Percentiles rank a stretch among this genome's conserved stretches.
Conservation (phyloP, 306 rosid species). For the Dalbergia cochinchinensis region DNA sequence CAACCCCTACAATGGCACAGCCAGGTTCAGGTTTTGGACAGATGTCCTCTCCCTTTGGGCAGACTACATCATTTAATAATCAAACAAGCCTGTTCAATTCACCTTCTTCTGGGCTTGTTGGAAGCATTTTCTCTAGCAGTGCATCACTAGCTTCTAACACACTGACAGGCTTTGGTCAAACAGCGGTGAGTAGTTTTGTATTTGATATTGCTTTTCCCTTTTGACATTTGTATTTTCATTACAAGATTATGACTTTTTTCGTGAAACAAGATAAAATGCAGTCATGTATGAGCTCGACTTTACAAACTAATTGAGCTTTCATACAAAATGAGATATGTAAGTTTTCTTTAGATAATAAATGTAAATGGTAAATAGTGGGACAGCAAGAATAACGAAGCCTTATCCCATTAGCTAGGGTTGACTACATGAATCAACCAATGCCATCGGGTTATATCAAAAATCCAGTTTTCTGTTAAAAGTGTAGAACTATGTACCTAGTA, state of each 20-base stretch:
- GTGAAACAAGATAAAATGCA: conserved; percentile 5
- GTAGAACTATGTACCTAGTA: conserved; percentile 1
- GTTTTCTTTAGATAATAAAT: conserved; percentile 12
- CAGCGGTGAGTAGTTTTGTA: conserved; percentile 59
- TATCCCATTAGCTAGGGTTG: conserved; percentile 10
- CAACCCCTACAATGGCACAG: conserved; percentile 60
- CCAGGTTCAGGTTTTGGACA: conserved; percentile 65
- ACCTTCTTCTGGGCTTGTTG: conserved; percentile 68
- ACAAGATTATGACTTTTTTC: conserved; percentile 8
- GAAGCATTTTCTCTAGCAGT: conserved; percentile 65
- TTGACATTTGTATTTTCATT: not conserved
- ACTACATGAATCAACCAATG: not conserved
- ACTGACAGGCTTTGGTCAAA: conserved; percentile 62
- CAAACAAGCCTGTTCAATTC: conserved; percentile 60
- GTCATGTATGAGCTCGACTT: conserved; percentile 29
- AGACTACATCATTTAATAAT: conserved; percentile 41
- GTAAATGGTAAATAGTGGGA: not conserved
- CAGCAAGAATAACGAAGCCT: not conserved
- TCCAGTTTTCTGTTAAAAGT: not conserved
- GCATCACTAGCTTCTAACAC: conserved; percentile 63
- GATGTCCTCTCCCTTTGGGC: conserved; percentile 64
- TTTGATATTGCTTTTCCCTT: conserved; percentile 34
- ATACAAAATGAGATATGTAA: conserved; percentile 6
- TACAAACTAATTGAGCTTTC: conserved; percentile 13
- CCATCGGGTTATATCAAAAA: not conserved